Conservation (phyloP, 2,329 filamentous ascomycete species). For the Aureobasidium sp. region DNA sequence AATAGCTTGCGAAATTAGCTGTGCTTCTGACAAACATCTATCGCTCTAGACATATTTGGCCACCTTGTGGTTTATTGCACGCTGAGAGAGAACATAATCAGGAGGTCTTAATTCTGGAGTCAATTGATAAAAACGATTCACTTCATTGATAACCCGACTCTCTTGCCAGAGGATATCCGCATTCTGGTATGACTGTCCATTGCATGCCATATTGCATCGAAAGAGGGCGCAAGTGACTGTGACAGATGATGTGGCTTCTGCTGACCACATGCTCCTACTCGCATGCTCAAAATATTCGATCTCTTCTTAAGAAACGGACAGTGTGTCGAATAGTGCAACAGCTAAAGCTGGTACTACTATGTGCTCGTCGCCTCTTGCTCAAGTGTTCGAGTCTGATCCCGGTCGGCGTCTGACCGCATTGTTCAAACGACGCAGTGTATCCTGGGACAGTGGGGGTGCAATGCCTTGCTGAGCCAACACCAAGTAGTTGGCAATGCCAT, state of each 20-base stretch:
- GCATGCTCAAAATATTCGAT: background rate
- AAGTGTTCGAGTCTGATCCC: background rate
- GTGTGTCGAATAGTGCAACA: background rate
- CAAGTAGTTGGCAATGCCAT: slow-evolving; percentile 30
- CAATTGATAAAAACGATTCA: background rate
- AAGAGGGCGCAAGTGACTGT: background rate
- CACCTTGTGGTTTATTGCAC: background rate
- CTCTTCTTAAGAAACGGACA: too few relatives aligned
- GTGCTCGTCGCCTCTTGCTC: background rate
- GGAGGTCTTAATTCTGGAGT: background rate
- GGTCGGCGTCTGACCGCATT: slow-evolving; percentile 14
- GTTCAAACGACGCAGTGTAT: slow-evolving; percentile 19
- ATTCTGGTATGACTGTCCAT: background rate
- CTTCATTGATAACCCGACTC: background rate
- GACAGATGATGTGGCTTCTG: background rate
- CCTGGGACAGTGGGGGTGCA: slow-evolving; percentile 22
- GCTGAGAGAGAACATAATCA: background rate
- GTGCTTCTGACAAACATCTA: background rate
- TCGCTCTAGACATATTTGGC: too few relatives aligned
- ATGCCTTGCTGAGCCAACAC: slow-evolving; percentile 25
- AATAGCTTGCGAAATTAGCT: background rate
- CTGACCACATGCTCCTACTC: too few relatives aligned
- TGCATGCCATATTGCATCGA: background rate
- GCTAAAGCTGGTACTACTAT: too few relatives aligned
- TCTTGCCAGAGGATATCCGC: background rate